Conservation (phyloP, 495 filamentous ascomycete species). For the Cairneyella variabilis region DNA sequence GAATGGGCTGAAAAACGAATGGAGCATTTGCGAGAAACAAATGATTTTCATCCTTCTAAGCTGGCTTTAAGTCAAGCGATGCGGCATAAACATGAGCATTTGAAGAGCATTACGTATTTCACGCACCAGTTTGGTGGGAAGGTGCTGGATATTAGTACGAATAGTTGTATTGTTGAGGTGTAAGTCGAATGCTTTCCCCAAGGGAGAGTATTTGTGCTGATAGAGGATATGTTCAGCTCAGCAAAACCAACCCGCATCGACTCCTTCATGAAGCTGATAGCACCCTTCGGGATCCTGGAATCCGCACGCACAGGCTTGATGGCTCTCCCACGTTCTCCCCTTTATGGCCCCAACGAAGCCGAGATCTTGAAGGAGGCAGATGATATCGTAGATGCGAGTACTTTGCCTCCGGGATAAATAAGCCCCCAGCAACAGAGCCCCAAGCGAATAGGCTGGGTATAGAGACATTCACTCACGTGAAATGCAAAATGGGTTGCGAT, state of each 20-base stretch:
- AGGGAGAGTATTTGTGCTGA: no score
- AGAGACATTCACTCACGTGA: constrained; percentile 21
- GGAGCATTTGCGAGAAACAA: constrained; percentile 24
- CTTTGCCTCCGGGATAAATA: constrained; percentile 84
- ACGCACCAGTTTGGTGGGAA: constrained; percentile 98
- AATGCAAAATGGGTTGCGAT: no score
- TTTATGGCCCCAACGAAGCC: constrained; percentile 63
- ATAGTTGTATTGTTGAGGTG: constrained; percentile 97
- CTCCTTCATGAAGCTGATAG: constrained; percentile 93
- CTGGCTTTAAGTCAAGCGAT: constrained; percentile 83
- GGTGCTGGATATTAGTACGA: constrained; percentile 94
- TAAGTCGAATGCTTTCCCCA: constrained; percentile 57
- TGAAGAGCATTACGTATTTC: constrained; percentile 90
- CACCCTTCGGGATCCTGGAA: constrained; percentile 95
- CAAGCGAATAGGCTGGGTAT: no score
- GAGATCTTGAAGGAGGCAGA: constrained; percentile 81
- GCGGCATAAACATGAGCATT: constrained; percentile 93
- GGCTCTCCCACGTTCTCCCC: constrained; percentile 90
- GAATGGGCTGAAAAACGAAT: constrained; percentile 18
- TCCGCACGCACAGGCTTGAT: constrained; percentile 92
- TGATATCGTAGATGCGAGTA: constrained; percentile 86
- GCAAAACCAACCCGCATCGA: constrained; percentile 93
- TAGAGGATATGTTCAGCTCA: constrained; percentile 47
- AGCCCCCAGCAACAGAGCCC: no score
- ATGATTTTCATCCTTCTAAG: constrained; percentile 82